phyloP scores from a whole-genome alignment of 345 rosid genomes.

The Rubroshorea leprosula region DNA sequence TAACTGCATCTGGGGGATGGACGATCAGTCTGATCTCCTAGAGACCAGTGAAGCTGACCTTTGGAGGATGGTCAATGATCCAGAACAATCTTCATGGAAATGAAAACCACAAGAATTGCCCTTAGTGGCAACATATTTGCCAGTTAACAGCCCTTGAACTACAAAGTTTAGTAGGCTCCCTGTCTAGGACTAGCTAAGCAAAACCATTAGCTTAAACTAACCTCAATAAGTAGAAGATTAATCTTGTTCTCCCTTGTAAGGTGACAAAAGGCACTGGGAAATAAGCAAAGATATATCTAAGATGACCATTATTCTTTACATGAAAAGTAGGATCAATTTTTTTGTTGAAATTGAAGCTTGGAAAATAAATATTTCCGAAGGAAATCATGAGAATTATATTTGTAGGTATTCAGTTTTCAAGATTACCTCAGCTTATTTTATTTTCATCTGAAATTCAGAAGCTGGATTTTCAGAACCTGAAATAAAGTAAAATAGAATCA shows the following conservation, averaged over 20 bases:
- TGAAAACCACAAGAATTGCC: slow-evolving; percentile 53
- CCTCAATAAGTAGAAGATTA: neutral
- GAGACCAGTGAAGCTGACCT: slow-evolving; percentile 12
- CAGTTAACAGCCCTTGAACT: neutral
- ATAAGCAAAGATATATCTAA: neutral
- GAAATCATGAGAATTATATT: no score
- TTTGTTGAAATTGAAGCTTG: no score
- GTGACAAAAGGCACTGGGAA: neutral
- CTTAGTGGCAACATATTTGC: slow-evolving; percentile 16
- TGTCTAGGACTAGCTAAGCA: neutral
- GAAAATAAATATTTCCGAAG: no score
- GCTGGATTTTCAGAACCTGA: no score
- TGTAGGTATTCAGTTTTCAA: neutral
- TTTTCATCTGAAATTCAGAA: no score
- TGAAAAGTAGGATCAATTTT: neutral
- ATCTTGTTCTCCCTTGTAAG: neutral
- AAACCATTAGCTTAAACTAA: neutral
- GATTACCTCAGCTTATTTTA: no score
- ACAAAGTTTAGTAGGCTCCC: no score
- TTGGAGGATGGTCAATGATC: slow-evolving; percentile 29
- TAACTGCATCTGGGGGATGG: slow-evolving; percentile 20
- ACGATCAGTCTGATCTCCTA: slow-evolving; percentile 8
- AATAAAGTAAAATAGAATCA: no score
- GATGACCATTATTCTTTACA: neutral
- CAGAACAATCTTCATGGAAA: slow-evolving; percentile 30